Conservation (phyloP, 2,329 filamentous ascomycete species). For the Penicillium olsonii region DNA sequence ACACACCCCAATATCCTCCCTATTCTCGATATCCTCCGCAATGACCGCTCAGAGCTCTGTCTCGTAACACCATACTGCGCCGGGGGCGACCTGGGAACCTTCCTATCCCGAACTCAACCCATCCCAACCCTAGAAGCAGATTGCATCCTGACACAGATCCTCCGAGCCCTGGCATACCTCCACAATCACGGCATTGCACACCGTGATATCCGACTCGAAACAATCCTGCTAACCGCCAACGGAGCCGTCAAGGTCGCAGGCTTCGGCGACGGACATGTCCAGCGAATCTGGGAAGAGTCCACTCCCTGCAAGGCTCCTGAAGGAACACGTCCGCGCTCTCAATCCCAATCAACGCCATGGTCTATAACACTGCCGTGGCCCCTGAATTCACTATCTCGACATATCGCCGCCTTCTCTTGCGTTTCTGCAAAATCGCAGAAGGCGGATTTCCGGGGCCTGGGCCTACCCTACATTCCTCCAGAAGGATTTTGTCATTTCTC, state of each 20-base stretch:
- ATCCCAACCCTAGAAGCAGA: slow-evolving; percentile 83
- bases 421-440: slow-evolving; percentile 1
- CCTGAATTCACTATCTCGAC: slow-evolving; percentile 6
- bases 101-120: slow-evolving; percentile 72
- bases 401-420: not conserved
- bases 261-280: slow-evolving; percentile 77
- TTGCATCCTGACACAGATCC: slow-evolving; percentile 76
- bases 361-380: slow-evolving; percentile 15
- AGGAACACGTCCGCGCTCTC: not conserved
- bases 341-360: slow-evolving; percentile 3
- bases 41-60: slow-evolving; percentile 30
- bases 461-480: slow-evolving; percentile 19
- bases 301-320: not conserved
- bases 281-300: slow-evolving; percentile 57
- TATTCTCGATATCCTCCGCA: slow-evolving; percentile 29
- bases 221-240: slow-evolving; percentile 78
- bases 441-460: slow-evolving; percentile 16
- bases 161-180: slow-evolving; percentile 56
- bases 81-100: slow-evolving; percentile 80
- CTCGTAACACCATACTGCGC: slow-evolving; percentile 58
- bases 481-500: slow-evolving; percentile 12
- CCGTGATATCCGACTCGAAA: slow-evolving; percentile 91
- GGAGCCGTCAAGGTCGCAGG: slow-evolving; percentile 90
- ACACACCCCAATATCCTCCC: slow-evolving; percentile 33
- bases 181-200: slow-evolving; percentile 85